A percentile compares a stretch with the other conserved stretches of the same genome.
These are phyloP conservation scores for Neurospora africana DNA, from an alignment of 495 filamentous ascomycete genomes.

Conservation along the genomic window DNA sequence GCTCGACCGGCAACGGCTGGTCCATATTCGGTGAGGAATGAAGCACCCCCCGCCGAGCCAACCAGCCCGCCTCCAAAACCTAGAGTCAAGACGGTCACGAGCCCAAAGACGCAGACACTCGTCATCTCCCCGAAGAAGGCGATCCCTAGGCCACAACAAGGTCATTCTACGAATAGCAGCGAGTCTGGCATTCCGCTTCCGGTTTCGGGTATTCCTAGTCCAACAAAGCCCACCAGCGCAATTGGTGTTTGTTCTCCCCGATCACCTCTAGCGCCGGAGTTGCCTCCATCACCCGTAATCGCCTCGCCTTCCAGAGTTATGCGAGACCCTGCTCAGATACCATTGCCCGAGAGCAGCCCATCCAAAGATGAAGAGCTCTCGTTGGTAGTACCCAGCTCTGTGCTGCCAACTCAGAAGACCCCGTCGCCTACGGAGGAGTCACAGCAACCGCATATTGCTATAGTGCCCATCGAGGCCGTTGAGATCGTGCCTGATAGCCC, in stretches of 20 bases:
- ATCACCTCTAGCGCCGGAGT: conserved; percentile 1
- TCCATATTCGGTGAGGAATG: conserved; percentile 44
- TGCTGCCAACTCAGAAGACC: conserved; percentile 8
- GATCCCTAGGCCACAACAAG: conserved; percentile 29
- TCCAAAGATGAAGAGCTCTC: conserved; percentile 42
- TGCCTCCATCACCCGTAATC: conserved; percentile 10
- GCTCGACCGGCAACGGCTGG: conserved; percentile 46
- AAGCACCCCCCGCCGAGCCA: conserved; percentile 30
- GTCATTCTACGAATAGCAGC: conserved; percentile 33
- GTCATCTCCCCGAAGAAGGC: conserved; percentile 33
- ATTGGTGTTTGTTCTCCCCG: conserved; percentile 24
- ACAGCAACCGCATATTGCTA: not conserved
- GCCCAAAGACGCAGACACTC: conserved; percentile 25
- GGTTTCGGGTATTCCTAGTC: conserved; percentile 24
- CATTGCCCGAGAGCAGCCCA: conserved; percentile 16
- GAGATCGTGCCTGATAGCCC: conserved; percentile 20
- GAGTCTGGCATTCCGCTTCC: conserved; percentile 28
- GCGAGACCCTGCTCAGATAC: conserved; percentile 9
- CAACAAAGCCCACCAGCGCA: conserved; percentile 17
- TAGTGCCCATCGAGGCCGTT: conserved; percentile 9
- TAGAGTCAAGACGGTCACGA: conserved; percentile 26
- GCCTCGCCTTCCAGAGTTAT: conserved; percentile 28
- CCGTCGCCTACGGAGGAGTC: conserved; percentile 7
- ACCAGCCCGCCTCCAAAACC: conserved; percentile 26
- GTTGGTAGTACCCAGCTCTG: conserved; percentile 30